Conservation (phyloP, 768 basidiomycete genomes). For the Suillus subalutaceus region DNA sequence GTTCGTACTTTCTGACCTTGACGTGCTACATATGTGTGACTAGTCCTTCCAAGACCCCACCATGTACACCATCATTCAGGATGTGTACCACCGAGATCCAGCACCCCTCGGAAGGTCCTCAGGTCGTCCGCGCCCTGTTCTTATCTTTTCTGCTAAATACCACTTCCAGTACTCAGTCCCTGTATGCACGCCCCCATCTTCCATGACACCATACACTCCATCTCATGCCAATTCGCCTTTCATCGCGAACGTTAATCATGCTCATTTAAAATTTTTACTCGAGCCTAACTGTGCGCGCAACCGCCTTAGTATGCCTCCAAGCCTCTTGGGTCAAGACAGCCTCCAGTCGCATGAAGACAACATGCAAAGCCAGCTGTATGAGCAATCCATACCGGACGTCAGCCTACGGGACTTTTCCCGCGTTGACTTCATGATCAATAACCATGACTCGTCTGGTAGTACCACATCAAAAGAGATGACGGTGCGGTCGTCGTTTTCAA, state of each 20-base stretch:
- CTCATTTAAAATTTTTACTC: conserved; percentile 2
- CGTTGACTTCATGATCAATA: conserved; percentile 20
- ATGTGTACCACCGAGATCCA: conserved; percentile 41
- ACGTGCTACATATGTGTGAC: conserved; percentile 23
- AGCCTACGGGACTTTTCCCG: conserved; percentile 27
- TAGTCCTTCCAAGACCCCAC: conserved; percentile 54
- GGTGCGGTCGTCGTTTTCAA: conserved; percentile 25
- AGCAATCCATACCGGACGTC: conserved; percentile 33
- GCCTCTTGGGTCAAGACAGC: not conserved
- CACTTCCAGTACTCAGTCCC: conserved; percentile 49
- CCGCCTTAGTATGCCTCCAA: not conserved
- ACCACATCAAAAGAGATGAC: not conserved
- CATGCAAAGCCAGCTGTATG: conserved; percentile 30
- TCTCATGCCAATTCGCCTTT: not conserved
- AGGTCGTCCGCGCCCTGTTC: conserved; percentile 27
- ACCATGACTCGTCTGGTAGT: conserved; percentile 21
- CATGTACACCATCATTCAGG: conserved; percentile 66
- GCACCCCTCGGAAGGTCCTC: conserved; percentile 24
- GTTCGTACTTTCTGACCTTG: conserved; percentile 34
- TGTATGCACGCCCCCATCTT: conserved; percentile 16
- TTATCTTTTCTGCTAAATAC: conserved; percentile 61
- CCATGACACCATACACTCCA: conserved; percentile 16
- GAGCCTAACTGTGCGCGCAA: conserved; percentile 2
- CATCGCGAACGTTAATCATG: conserved; percentile 5
- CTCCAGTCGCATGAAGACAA: not conserved